Evolutionary conservation across 768 basidiomycete species (phyloP), one percentile per base, ranked within the genome.

Genomic region (Trametes cinnabarina): DNA sequence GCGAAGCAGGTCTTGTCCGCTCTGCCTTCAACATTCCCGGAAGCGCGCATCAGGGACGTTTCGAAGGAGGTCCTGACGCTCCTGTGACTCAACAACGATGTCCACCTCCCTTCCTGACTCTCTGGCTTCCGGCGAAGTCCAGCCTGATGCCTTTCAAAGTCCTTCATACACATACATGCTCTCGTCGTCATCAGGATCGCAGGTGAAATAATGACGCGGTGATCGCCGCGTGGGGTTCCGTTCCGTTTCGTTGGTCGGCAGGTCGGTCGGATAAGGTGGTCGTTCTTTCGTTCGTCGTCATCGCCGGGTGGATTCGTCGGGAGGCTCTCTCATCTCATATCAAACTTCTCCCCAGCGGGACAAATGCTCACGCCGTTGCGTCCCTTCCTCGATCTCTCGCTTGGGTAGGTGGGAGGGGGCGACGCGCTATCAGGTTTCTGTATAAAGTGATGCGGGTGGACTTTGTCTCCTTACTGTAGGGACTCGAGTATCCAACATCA

Each of bases 31-130:
- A 70, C 71, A 17, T 88, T 88, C 72, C 65, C 73, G 39, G 89
- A 92, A 48, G 77, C 79, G 51, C 82, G 89, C 57, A 73, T 90
- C 47, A 70, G 74, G 65, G 79, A 63, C 35, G 65, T 65, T 35
- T 58, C 65, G 17, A 49, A 47, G 22, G 62, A 65, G 51, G 49
- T 65, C 23, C 39, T 41, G 40, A 51, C 50, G 30, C 57, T 63
- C 10, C 51, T 65, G 22, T 63, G 47, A 60, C 46, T 19, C 23
- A n/a, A n/a, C n/a, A n/a, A n/a, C n/a, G n/a, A n/a, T n/a, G n/a
- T n/a, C n/a, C n/a, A n/a, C 22, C 34, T 19, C 41, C 30, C 40
- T 7, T 30, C 22, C 47, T 34, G 19, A 12, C 20, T 39, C n/a
- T 19, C 19, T n/a, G 14, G n/a, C 6, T 30, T 41, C 34, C n/a